These are phyloP conservation scores for Letharia columbiana DNA, from an alignment of 495 filamentous ascomycete species.

Conservation along the genomic window DNA sequence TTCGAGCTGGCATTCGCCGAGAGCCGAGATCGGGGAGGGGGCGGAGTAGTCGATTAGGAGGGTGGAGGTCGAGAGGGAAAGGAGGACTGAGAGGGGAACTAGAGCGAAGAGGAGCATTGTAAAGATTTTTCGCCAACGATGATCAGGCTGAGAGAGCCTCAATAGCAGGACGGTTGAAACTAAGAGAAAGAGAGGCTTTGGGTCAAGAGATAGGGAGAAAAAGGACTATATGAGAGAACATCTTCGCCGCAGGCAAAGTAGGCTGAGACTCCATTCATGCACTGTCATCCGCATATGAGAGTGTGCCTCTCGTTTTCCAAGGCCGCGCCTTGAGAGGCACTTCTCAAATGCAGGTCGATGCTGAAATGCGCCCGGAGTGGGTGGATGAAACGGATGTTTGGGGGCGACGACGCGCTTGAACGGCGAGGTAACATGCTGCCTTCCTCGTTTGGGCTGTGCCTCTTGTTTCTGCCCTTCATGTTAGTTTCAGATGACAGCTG, in stretches of 20 bases:
- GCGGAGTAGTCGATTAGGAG: constrained; percentile 12
- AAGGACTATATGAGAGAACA: neutral
- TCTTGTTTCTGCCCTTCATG: neutral
- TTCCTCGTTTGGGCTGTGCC: neutral
- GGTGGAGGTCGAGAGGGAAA: constrained; percentile 9
- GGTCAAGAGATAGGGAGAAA: neutral
- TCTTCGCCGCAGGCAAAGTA: neutral
- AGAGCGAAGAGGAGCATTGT: constrained; percentile 5
- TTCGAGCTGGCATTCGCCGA: constrained; percentile 15
- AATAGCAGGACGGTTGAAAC: neutral
- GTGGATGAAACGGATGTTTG: neutral
- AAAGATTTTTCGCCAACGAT: neutral
- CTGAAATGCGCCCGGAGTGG: neutral
- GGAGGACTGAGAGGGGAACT: neutral
- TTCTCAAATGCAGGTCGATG: neutral
- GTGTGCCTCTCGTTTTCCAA: neutral
- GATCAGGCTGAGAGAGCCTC: neutral
- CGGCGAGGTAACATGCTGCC: neutral
- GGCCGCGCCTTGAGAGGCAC: neutral
- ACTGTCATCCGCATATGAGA: neutral
- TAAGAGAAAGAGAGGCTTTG: neutral
- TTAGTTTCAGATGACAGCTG: neutral
- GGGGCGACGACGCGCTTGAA: neutral
- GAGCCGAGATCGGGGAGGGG: neutral
- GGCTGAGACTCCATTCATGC: neutral